These are phyloP conservation scores for Pachyrhizus erosus DNA, from an alignment of 306 rosid genomes.

Conservation along the genomic window DNA sequence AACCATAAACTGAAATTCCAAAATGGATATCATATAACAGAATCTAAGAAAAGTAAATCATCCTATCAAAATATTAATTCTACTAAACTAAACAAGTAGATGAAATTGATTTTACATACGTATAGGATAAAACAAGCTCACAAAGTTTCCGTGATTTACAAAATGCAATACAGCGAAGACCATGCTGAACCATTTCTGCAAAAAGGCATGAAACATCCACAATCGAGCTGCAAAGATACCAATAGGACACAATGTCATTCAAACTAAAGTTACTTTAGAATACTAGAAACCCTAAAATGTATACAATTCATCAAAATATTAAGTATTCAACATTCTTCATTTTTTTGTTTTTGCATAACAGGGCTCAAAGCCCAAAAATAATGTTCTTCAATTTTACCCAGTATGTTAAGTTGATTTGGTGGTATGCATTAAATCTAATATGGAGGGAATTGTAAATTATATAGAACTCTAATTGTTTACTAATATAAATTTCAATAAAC, in stretches of 20 bases:
- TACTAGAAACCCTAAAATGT: conserved; percentile 11
- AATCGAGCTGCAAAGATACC: conserved; percentile 68
- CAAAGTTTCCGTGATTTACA: conserved; percentile 92
- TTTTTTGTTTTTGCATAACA: too few relatives aligned
- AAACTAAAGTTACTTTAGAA: conserved; percentile 37
- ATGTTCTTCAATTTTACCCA: conserved; percentile 13
- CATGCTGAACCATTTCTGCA: conserved; percentile 98
- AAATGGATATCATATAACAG: conserved; percentile 28
- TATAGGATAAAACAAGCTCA: conserved; percentile 78
- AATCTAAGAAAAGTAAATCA: conserved; percentile 35
- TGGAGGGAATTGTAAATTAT: conserved; percentile 16
- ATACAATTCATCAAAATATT: conserved; percentile 16
- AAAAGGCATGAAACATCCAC: conserved; percentile 73
- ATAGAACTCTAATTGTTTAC: conserved; percentile 10
- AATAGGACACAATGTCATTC: conserved; percentile 30
- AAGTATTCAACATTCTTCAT: conserved; percentile 24
- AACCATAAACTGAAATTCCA: conserved; percentile 29
- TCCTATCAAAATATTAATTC: conserved; percentile 28
- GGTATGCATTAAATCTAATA: conserved; percentile 26
- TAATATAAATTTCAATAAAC: conserved; percentile 10
- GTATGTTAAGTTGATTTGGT: conserved; percentile 10
- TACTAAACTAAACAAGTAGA: conserved; percentile 44
- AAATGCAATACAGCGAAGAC: conserved; percentile 94
- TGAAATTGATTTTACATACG: conserved; percentile 67
- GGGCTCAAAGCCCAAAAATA: too few relatives aligned